phyloP scores from a whole-genome alignment of 1,139 yeast genomes.

The Protomyces inouyei region DNA sequence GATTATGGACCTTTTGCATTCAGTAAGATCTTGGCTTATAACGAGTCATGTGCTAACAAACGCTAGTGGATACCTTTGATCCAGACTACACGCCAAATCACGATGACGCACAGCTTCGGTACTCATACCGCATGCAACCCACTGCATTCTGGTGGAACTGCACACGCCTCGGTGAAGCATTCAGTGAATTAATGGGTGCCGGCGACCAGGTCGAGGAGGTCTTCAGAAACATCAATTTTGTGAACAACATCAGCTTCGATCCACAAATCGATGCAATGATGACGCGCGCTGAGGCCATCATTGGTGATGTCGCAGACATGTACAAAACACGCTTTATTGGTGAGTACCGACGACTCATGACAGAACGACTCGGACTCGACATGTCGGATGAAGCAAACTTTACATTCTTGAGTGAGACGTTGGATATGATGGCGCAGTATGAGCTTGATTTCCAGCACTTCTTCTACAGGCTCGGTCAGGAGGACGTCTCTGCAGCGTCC shows the following conservation, averaged over 20 bases:
- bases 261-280: conserved; percentile 53
- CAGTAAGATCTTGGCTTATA: conserved; percentile 33
- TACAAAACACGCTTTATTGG: conserved; percentile 60
- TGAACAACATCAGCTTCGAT: conserved; percentile 42
- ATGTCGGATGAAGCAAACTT: conserved; percentile 45
- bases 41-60: not conserved
- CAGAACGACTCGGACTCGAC: conserved; percentile 62
- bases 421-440: conserved; percentile 57
- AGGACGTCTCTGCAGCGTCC: conserved; percentile 35
- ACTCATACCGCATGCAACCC: conserved; percentile 77
- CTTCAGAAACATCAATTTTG: conserved; percentile 34
- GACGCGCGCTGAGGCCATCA: conserved; percentile 59
- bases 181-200: conserved; percentile 70
- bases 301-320: conserved; percentile 60
- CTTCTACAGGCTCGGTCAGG: conserved; percentile 58
- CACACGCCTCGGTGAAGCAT: conserved; percentile 74
- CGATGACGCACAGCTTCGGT: conserved; percentile 54
- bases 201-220: conserved; percentile 45
- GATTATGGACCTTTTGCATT: conserved; percentile 96
- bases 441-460: conserved; percentile 77
- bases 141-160: conserved; percentile 91
- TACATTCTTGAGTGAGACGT: conserved; percentile 46
- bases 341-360: conserved; percentile 57
- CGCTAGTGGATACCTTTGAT: conserved; percentile 64
- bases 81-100: conserved; percentile 84